Conservation (phyloP, 2,329 filamentous ascomycete genomes). For the Fusarium avenaceum region DNA sequence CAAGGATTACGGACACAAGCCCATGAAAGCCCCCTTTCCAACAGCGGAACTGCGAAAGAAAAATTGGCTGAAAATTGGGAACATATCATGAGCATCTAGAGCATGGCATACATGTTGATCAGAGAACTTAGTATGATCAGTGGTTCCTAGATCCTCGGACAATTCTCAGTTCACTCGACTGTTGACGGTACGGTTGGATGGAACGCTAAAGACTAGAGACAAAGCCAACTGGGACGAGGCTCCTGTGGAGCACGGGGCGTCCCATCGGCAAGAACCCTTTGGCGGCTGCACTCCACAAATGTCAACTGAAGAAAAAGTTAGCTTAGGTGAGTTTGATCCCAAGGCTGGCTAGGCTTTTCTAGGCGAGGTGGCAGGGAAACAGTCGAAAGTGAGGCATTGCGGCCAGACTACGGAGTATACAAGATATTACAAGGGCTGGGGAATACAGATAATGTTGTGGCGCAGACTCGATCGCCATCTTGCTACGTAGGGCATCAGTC, state of each 20-base stretch:
- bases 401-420: not conserved
- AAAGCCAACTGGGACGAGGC: slow-evolving; percentile 34
- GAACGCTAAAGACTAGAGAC: slow-evolving; percentile 39
- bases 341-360: slow-evolving; percentile 24
- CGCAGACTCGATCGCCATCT: slow-evolving; percentile 22
- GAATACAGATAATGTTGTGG: slow-evolving; percentile 31
- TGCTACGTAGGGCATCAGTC: not conserved
- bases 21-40: slow-evolving; percentile 7
- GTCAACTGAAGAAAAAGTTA: slow-evolving; percentile 35
- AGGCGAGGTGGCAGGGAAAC: slow-evolving; percentile 33
- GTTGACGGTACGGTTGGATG: slow-evolving; percentile 29
- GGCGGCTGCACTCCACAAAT: slow-evolving; percentile 45
- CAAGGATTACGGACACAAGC: slow-evolving; percentile 4
- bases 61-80: slow-evolving; percentile 8
- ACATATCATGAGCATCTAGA: slow-evolving; percentile 16
- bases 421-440: slow-evolving; percentile 11
- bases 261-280: slow-evolving; percentile 50
- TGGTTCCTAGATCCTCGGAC: slow-evolving; percentile 17
- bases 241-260: slow-evolving; percentile 46
- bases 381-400: slow-evolving; percentile 30
- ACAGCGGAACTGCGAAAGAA: slow-evolving; percentile 17
- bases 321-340: slow-evolving; percentile 19
- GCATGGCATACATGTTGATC: slow-evolving; percentile 31
- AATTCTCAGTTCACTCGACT: slow-evolving; percentile 24
- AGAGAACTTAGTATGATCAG: slow-evolving; percentile 19